Base-by-base conservation (phyloP, 2,329 filamentous ascomycete genomes). In the Xylaria sp. region DNA sequence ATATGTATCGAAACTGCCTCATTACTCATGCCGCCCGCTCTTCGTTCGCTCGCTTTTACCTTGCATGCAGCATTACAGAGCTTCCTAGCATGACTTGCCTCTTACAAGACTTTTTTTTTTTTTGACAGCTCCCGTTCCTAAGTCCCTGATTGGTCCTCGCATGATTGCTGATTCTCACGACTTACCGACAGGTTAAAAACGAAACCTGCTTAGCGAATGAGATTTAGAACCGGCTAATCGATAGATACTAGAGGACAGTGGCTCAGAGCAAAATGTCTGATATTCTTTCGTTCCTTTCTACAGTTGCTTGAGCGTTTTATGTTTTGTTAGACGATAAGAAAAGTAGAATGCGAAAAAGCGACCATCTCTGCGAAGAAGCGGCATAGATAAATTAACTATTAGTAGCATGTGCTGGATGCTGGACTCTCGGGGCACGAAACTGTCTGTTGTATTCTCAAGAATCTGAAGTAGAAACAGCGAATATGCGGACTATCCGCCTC, bases 101-200 rank as follows among this genome's bases (percentile, higher is more conserved):
- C 23, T 7, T 25, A 13, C 23, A 6, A 43, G 9, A 54, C 17
- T n/a, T n/a, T n/a, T n/a, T 35, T 44, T 17, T 33, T 23, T 1
- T 13, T 35, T 44, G 25, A 17, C 27, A 8, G 3, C 13, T 25
- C 11, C 23, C 4, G 10, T 15, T 35, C 11, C 4, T 4, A 47
- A 47, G 2, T 4, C 23, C 25, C 40, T 4, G 15, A 3, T 1
- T 11, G 2, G 21, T 1, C 31, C 31, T 10, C 11, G 3, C 17
- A 15, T 1, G 3, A 15, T 41, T 38, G n/a, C 60, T 63, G 37
- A 59, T 44, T 15, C 7, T 6, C 17, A 3, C 10, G 13, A 33
- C n/a, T 25, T 13, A 8, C 38, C 15, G 10, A 4, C 11, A 63
- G 60, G 27, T 56, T 63, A 31, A 59, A 37, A 41, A 15, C 17